Conservation (phyloP, 495 filamentous ascomycete genomes). For the Cercophora newfieldiana region DNA sequence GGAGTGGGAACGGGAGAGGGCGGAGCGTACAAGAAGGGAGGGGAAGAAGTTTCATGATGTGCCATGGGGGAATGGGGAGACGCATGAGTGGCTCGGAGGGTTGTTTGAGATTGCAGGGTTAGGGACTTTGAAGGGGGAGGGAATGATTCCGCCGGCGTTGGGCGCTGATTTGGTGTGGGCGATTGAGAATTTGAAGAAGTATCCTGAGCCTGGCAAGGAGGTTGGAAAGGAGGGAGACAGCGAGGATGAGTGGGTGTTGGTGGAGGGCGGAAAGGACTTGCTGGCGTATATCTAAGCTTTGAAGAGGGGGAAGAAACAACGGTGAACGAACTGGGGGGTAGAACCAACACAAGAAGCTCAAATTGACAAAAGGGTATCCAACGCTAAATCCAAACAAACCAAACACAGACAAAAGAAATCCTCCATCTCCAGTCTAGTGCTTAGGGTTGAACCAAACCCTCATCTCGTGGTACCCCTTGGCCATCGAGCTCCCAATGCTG, state of each 20-base stretch:
- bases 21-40: slow-evolving; percentile 23
- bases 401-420: background rate
- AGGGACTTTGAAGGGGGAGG: slow-evolving; percentile 42
- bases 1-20: slow-evolving; percentile 41
- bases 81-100: slow-evolving; percentile 40
- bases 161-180: slow-evolving; percentile 46
- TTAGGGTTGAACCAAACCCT: slow-evolving; percentile 46
- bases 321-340: too few relatives aligned
- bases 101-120: slow-evolving; percentile 48
- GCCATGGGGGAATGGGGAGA: slow-evolving; percentile 47
- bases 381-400: background rate
- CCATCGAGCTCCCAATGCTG: slow-evolving; percentile 33
- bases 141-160: slow-evolving; percentile 46
- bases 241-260: slow-evolving; percentile 30
- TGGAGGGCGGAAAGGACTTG: slow-evolving; percentile 30
- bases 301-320: too few relatives aligned
- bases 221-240: background rate
- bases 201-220: slow-evolving; percentile 43
- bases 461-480: slow-evolving; percentile 40
- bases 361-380: background rate
- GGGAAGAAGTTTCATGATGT: slow-evolving; percentile 50
- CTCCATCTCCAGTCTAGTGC: slow-evolving; percentile 19
- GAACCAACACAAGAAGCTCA: too few relatives aligned
- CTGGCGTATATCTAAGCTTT: slow-evolving; percentile 34
- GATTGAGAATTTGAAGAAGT: slow-evolving; percentile 50